phyloP scores from a whole-genome alignment of 2,329 filamentous ascomycete genomes.

The Myriangium duriaei region DNA sequence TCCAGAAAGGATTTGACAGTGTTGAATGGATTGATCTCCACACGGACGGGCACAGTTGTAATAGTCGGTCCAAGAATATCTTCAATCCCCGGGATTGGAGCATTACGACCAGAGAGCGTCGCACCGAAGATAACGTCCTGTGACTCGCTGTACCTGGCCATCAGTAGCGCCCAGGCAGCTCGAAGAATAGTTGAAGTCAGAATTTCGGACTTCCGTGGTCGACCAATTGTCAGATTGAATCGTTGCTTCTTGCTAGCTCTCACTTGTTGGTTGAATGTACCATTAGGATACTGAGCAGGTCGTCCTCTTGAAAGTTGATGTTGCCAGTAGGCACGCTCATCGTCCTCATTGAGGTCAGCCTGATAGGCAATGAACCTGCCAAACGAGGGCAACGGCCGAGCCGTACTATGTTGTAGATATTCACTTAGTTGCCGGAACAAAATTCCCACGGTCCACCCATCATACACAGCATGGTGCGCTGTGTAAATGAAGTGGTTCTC shows the following conservation, averaged over 20 bases:
- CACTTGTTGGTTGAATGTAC: not conserved
- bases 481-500: not conserved
- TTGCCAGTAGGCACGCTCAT: not conserved
- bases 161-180: conserved; percentile 3
- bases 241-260: no score
- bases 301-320: not conserved
- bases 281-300: not conserved
- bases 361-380: not conserved
- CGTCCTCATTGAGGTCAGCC: not conserved
- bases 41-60: conserved; percentile 1
- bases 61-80: conserved; percentile 1
- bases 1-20: not conserved
- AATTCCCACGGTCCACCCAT: conserved; percentile 1
- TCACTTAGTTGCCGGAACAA: not conserved
- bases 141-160: not conserved
- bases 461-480: conserved; percentile 2
- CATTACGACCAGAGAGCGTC: conserved; percentile 1
- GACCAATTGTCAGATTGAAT: no score
- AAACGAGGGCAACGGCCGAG: not conserved
- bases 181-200: not conserved
- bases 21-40: not conserved
- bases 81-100: not conserved
- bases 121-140: conserved; percentile 1
- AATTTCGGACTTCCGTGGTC: not conserved
- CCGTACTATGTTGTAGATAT: not conserved